phyloP scores from a whole-genome alignment of 108 stramenopile genomes.

The Cylindrotheca closterium region DNA sequence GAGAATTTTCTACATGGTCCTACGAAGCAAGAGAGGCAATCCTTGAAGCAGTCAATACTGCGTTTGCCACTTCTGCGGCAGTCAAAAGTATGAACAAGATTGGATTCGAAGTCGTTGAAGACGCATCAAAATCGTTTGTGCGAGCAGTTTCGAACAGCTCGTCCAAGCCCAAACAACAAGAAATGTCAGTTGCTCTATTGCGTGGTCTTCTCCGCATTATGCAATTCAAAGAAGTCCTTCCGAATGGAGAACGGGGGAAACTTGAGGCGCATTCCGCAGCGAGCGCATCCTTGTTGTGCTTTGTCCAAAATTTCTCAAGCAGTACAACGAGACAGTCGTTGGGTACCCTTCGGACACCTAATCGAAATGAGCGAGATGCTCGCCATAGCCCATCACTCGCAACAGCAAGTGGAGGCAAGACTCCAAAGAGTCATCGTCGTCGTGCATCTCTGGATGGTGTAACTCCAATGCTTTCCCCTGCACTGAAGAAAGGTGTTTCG shows the following conservation, averaged over 20 bases:
- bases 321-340: background rate
- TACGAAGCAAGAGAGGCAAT: constrained; percentile 60
- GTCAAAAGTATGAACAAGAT: constrained; percentile 3
- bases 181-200: constrained; percentile 51
- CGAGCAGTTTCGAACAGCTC: background rate
- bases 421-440: constrained; percentile 10
- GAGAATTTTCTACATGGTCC: constrained; percentile 73
- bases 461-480: constrained; percentile 18
- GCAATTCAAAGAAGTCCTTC: constrained; percentile 48
- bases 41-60: constrained; percentile 46
- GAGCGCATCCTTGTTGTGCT: constrained; percentile 30
- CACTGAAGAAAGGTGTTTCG: constrained; percentile 19
- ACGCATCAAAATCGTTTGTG: background rate
- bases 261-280: constrained; percentile 52
- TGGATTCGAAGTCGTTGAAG: background rate
- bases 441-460: constrained; percentile 13
- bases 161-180: constrained; percentile 26
- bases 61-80: constrained; percentile 49
- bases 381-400: constrained; percentile 3
- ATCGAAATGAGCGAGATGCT: background rate
- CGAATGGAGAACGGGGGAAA: constrained; percentile 74
- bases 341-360: constrained; percentile 16
- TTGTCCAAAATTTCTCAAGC: constrained; percentile 28
- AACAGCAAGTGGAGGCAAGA: background rate
- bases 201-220: constrained; percentile 61